Conservation (phyloP, 768 basidiomycete species). For the Hortiboletus campestris region DNA sequence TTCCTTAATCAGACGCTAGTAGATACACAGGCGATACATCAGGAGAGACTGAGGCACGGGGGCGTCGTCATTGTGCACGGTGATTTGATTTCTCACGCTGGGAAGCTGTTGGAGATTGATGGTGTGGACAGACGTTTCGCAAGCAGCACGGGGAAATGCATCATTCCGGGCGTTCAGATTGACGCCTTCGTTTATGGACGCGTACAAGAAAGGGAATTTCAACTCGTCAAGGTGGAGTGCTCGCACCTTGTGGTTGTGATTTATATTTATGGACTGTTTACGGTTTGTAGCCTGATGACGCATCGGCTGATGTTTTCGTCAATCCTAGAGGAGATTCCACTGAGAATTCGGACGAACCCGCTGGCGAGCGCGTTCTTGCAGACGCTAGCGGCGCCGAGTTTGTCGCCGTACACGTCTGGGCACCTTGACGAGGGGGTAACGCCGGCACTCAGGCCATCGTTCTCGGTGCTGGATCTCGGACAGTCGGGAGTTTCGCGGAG, state of each 20-base stretch:
- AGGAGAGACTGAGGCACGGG: constrained; percentile 81
- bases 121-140: constrained; percentile 61
- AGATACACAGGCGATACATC: constrained; percentile 82
- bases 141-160: constrained; percentile 78
- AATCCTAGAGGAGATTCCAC: constrained; percentile 81
- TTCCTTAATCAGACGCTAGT: constrained; percentile 81
- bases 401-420: constrained; percentile 36
- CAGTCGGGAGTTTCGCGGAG: constrained; percentile 68
- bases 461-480: constrained; percentile 68
- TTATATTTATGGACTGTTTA: constrained; percentile 7
- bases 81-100: constrained; percentile 32
- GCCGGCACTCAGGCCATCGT: constrained; percentile 56
- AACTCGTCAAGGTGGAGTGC: constrained; percentile 71
- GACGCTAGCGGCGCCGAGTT: constrained; percentile 48
- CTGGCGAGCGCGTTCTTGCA: constrained; percentile 78
- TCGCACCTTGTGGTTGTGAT: not conserved
- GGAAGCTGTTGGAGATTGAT: constrained; percentile 2
- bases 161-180: constrained; percentile 88
- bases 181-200: constrained; percentile 75
- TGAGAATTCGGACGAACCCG: constrained; percentile 80
- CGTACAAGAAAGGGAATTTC: constrained; percentile 81
- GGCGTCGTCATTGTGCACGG: constrained; percentile 86
- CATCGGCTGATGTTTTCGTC: constrained; percentile 83
- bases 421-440: constrained; percentile 38
- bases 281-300: constrained; percentile 59